Percentiles rank a stretch among this genome's conserved stretches.
These are phyloP conservation scores for Cladophialophora exuberans DNA, from an alignment of 2,329 filamentous ascomycete genomes.

Conservation along the genomic window DNA sequence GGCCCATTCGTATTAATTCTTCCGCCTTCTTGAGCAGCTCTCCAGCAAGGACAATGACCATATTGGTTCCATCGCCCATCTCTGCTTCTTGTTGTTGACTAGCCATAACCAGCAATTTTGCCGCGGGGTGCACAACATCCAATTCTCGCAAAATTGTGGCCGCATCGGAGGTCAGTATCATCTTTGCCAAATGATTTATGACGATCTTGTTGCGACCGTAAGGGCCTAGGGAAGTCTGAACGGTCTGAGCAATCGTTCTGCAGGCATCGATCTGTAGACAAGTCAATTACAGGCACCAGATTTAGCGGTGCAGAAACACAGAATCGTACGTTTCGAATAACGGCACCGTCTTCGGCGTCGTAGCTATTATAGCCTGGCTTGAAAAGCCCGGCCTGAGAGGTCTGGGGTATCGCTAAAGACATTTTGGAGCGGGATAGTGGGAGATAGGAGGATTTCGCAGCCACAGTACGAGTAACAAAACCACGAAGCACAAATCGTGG, in stretches of 20 bases:
- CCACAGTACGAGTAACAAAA: background rate
- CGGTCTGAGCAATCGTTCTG: slow-evolving; percentile 90
- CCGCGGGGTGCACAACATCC: slow-evolving; percentile 96
- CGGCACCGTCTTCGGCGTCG: slow-evolving; percentile 97
- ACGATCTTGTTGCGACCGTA: slow-evolving; percentile 99
- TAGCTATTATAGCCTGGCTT: slow-evolving; percentile 98
- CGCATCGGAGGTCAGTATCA: slow-evolving; percentile 97
- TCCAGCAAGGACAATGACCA: slow-evolving; percentile 93
- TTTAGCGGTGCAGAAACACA: background rate
- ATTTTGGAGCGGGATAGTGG: slow-evolving; percentile 51
- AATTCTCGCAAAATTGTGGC: slow-evolving; percentile 96
- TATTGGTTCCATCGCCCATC: slow-evolving; percentile 97
- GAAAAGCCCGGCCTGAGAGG: slow-evolving; percentile 91
- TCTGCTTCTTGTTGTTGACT: slow-evolving; percentile 98
- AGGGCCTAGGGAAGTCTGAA: slow-evolving; percentile 94
- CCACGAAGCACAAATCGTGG: background rate
- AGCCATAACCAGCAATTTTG: slow-evolving; percentile 97
- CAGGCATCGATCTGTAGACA: slow-evolving; percentile 78
- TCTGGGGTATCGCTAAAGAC: slow-evolving; percentile 95
- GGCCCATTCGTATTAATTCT: slow-evolving; percentile 91
- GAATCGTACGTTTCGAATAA: slow-evolving; percentile 74
- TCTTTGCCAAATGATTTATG: slow-evolving; percentile 99
- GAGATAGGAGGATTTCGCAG: background rate
- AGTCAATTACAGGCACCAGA: slow-evolving; percentile 14
- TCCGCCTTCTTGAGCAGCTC: slow-evolving; percentile 97